A percentile compares a stretch with the other conserved stretches of the same genome.
Evolutionary conservation across 2,329 filamentous ascomycete genomes (phyloP).

Genomic region (Cadophora malorum): DNA sequence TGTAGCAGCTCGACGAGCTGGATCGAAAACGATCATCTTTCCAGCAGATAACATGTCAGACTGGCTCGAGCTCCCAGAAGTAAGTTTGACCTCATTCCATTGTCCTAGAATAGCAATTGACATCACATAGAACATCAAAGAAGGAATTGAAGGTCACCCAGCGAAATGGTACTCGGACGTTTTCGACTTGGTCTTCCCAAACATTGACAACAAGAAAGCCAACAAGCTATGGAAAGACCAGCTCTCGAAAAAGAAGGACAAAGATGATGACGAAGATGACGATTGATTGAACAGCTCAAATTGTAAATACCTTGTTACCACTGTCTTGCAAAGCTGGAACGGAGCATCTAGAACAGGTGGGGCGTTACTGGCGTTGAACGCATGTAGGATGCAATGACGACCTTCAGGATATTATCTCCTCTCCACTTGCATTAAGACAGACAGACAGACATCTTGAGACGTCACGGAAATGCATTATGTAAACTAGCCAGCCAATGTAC

Average conservation of each 20-base stretch:
- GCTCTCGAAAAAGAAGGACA: constrained; percentile 46
- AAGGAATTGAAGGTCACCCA: constrained; percentile 89
- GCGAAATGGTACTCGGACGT: constrained; percentile 95
- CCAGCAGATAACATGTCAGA: constrained; percentile 94
- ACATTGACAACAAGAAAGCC: constrained; percentile 74
- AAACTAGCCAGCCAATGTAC: constrained; percentile 29
- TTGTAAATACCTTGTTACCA: constrained; percentile 32
- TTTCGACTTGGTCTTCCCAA: constrained; percentile 87
- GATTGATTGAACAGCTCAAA: constrained; percentile 35
- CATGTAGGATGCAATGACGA: constrained; percentile 26
- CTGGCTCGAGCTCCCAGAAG: constrained; percentile 96
- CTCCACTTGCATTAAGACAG: constrained; percentile 29
- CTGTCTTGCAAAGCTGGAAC: constrained; percentile 25
- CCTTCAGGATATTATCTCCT: constrained; percentile 28
- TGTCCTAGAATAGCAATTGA: constrained; percentile 32
- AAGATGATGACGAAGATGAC: constrained; percentile 42
- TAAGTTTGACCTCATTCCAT: constrained; percentile 56
- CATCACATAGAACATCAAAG: constrained; percentile 85
- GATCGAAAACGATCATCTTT: constrained; percentile 93
- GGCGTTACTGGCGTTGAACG: constrained; percentile 30
- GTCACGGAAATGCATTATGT: constrained; percentile 28
- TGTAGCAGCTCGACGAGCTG: constrained; percentile 89
- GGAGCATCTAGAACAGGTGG: constrained; percentile 28
- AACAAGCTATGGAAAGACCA: constrained; percentile 64
- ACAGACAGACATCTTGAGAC: constrained; percentile 22